A percentile compares a stretch with the other conserved stretches of the same genome.
Evolutionary conservation across 225 moss, liverwort and hornwort species (phyloP).

Genomic region (Straminergon stramineum): DNA sequence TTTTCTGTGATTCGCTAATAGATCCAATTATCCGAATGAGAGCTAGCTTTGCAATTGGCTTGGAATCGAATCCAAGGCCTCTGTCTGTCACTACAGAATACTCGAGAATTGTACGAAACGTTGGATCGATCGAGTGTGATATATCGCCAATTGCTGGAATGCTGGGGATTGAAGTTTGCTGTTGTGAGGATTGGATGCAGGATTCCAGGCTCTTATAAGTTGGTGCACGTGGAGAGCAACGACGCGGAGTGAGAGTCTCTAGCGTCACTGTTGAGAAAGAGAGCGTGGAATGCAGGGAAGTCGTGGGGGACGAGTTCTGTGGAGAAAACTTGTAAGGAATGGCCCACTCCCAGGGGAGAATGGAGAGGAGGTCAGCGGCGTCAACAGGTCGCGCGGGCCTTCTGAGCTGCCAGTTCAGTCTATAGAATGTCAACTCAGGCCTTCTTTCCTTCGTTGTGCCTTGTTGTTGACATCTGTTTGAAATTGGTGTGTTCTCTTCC

Average conservation of each 20-base stretch:
- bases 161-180: background rate
- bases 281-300: background rate
- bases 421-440: background rate
- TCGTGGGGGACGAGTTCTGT: background rate
- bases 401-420: background rate
- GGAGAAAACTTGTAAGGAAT: background rate
- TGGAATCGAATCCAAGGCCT: background rate
- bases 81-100: background rate
- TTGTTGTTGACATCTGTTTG: background rate
- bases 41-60: background rate
- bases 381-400: too few relatives aligned
- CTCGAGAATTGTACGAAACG: too few relatives aligned
- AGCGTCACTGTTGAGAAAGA: background rate
- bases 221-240: too few relatives aligned
- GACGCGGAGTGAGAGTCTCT: too few relatives aligned
- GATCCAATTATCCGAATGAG: background rate
- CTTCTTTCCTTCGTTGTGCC: background rate
- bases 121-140: too few relatives aligned
- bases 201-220: background rate
- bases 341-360: background rate
- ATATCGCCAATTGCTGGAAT: background rate
- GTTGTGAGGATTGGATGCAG: background rate
- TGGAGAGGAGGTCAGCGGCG: background rate
- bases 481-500: background rate
- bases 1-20: background rate